Base-by-base conservation (phyloP, 257 asterid species). In the Petunia axillaris region DNA sequence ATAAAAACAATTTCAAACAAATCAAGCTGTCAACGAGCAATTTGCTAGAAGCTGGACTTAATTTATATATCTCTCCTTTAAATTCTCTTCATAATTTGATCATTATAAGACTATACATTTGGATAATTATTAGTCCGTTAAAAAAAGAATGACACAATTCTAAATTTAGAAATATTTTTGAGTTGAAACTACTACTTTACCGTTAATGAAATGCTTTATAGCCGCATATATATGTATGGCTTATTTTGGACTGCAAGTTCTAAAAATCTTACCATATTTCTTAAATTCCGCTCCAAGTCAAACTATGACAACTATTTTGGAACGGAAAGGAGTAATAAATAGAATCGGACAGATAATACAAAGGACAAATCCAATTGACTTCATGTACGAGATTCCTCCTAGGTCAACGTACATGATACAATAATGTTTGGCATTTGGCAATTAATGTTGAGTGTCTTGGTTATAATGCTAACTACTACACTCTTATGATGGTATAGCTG, bases 361-460 rank as follows among this genome's bases (percentile, higher is more conserved):
- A 13, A 44, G 10, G 77, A 71, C 55, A 71, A 46, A 71, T 71
- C 77, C 77, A 48, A 48, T 25, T 10, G 60, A 71, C 77, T 71
- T 71, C 60, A 35, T 6, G 59, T 71, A 71, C 59, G 15, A 46
- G 43, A 71, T 71, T 46, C 77, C 77, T 10, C 60, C 43, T 35
- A 48, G 44, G 59, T 48, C 77, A 71, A 71, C 40, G 5, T 46
- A 48, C 6, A 46, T 0, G 58, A 48, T 11, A 25, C 3, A 25
- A 46, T 44, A 71, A 46, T 46, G 14, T 46, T 25, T 25, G 25
- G 25, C 25, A 25, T 25, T 25, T 64, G 71, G 16, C 48, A 64
- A 25, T 25, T 25, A 25, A 40, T 65, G 35, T 65, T 48, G 58
- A 25, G 5, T 2, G 3, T 71, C 25, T 9, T 48, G n/a, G 4